phyloP scores from a whole-genome alignment of 202 grass and related monocot species.

The Panicum virgatum region DNA sequence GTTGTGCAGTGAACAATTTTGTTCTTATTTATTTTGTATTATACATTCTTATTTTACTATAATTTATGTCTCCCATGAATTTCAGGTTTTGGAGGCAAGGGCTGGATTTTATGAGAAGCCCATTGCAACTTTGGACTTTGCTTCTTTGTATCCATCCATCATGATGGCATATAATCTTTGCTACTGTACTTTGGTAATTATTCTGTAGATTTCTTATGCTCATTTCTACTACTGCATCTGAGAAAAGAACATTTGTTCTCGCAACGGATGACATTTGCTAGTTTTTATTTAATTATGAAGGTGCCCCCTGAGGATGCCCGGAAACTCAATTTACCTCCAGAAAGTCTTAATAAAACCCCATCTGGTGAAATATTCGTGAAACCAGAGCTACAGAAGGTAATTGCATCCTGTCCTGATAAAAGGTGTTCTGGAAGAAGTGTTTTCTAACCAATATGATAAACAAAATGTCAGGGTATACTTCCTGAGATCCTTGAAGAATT shows the following conservation, averaged over 20 bases:
- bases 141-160: constrained; percentile 98
- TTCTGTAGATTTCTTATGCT: constrained; percentile 5
- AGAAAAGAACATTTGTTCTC: not conserved
- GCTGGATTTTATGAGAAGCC: constrained; percentile 99
- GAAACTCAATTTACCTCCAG: constrained; percentile 76
- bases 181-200: constrained; percentile 97
- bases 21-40: constrained; percentile 12
- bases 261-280: constrained; percentile 36
- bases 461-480: constrained; percentile 84
- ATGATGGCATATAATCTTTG: constrained; percentile 99
- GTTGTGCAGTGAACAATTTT: not conserved
- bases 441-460: constrained; percentile 26
- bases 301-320: constrained; percentile 86
- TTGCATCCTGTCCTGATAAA: constrained; percentile 30
- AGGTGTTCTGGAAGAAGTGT: constrained; percentile 7
- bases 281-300: constrained; percentile 48
- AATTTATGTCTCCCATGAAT: constrained; percentile 10
- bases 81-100: constrained; percentile 97
- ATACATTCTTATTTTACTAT: constrained; percentile 14
- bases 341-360: constrained; percentile 88
- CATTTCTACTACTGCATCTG: constrained; percentile 4
- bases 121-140: constrained; percentile 98
- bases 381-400: constrained; percentile 92
- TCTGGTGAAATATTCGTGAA: constrained; percentile 98
- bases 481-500: constrained; percentile 99